phyloP scores from a whole-genome alignment of 1,139 yeast genomes.

The Protomyces arabidopsidicola region DNA sequence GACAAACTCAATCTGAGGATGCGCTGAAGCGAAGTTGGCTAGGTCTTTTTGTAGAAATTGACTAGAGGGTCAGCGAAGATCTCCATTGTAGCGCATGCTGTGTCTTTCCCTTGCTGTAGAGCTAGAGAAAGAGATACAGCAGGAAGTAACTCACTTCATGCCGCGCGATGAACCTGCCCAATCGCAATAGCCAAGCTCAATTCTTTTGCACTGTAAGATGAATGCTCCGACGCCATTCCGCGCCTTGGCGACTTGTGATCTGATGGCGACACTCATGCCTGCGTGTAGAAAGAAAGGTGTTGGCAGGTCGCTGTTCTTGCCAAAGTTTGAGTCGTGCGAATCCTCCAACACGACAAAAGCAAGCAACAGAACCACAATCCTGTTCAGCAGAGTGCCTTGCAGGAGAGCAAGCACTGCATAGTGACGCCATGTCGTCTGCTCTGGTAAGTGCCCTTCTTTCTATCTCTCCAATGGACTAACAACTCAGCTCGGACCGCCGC shows the following conservation, averaged over 20 bases:
- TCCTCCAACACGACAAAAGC: background rate
- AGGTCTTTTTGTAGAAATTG: constrained; percentile 54
- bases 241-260: constrained; percentile 52
- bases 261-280: constrained; percentile 45
- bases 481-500: constrained; percentile 47
- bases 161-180: constrained; percentile 95
- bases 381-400: background rate
- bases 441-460: constrained; percentile 1
- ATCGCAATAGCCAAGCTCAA: constrained; percentile 76
- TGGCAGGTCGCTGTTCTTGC: background rate
- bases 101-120: background rate
- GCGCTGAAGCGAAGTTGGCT: constrained; percentile 52
- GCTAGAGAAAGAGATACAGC: background rate
- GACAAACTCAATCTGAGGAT: constrained; percentile 68
- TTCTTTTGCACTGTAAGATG: constrained; percentile 59
- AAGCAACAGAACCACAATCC: background rate
- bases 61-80: constrained; percentile 41
- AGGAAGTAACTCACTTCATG: constrained; percentile 44
- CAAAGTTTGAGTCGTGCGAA: background rate
- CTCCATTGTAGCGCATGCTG: background rate
- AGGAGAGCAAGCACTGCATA: no score
- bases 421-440: constrained; percentile 6
- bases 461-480: constrained; percentile 38
- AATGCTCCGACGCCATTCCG: constrained; percentile 81
- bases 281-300: background rate